phyloP scores from a whole-genome alignment of 805 yeast species.

The Saturnispora mendoncae region DNA sequence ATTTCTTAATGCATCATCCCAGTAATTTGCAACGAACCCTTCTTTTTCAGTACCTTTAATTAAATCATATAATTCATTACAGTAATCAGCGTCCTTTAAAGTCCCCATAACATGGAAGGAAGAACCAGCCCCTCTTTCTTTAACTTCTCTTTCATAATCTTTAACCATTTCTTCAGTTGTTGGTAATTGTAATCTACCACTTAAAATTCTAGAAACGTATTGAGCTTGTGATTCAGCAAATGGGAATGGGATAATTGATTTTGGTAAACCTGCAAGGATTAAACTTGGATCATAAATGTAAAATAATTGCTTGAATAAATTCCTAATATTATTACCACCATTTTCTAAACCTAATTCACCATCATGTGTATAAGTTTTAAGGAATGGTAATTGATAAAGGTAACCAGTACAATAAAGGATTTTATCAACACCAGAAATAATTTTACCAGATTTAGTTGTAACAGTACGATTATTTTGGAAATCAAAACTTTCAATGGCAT shows the following conservation, averaged over 20 bases:
- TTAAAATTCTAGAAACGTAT: conserved; percentile 32
- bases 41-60: conserved; percentile 29
- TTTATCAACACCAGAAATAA: conserved; percentile 40
- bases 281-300: conserved; percentile 39
- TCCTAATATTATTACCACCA: conserved; percentile 32
- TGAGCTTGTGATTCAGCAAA: conserved; percentile 42
- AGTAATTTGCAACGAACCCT: conserved; percentile 27
- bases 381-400: conserved; percentile 54
- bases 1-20: conserved; percentile 23
- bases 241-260: conserved; percentile 43
- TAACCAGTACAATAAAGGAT: conserved; percentile 73
- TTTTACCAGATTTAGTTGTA: conserved; percentile 40
- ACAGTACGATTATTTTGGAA: conserved; percentile 28
- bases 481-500: conserved; percentile 21
- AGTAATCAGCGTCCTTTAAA: conserved; percentile 55
- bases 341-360: conserved; percentile 23
- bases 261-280: conserved; percentile 34
- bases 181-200: conserved; percentile 38
- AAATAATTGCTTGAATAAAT: conserved; percentile 39
- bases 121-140: conserved; percentile 38
- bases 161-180: conserved; percentile 28
- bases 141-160: conserved; percentile 28
- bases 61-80: conserved; percentile 35
- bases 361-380: conserved; percentile 29
- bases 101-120: conserved; percentile 43